Evolutionary conservation across 495 filamentous ascomycete species (phyloP).

Genomic region (Xylaria nigripes): DNA sequence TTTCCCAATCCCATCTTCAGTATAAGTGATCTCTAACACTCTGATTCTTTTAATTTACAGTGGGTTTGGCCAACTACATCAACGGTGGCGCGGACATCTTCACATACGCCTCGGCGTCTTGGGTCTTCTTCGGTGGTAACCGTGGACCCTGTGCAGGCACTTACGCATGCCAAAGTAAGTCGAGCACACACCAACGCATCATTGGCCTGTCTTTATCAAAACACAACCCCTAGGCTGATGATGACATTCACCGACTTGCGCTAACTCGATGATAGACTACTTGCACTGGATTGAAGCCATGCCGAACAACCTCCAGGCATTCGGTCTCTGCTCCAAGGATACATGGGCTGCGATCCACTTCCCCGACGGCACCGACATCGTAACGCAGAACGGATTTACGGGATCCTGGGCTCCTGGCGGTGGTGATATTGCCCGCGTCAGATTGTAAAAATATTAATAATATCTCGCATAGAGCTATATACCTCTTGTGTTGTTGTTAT

Average conservation of each 20-base stretch:
- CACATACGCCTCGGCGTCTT: slow-evolving; percentile 54
- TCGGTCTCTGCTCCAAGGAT: slow-evolving; percentile 34
- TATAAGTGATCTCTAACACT: background rate
- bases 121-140: slow-evolving; percentile 58
- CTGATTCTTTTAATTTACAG: background rate
- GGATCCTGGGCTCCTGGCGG: slow-evolving; percentile 43
- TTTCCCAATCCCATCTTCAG: slow-evolving; percentile 16
- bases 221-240: background rate
- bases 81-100: slow-evolving; percentile 51
- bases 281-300: slow-evolving; percentile 32
- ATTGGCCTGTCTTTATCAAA: background rate
- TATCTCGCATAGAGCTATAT: too few species aligned
- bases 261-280: slow-evolving; percentile 13
- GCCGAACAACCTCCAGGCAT: slow-evolving; percentile 29
- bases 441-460: slow-evolving; percentile 11
- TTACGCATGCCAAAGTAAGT: slow-evolving; percentile 28
- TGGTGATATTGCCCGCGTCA: slow-evolving; percentile 46
- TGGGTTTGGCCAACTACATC: slow-evolving; percentile 51
- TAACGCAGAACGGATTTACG: slow-evolving; percentile 32
- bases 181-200: background rate
- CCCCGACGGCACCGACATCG: slow-evolving; percentile 26
- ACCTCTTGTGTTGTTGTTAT: too few species aligned
- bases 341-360: slow-evolving; percentile 19
- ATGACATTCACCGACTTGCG: background rate
- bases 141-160: slow-evolving; percentile 25